Evolutionary conservation across 1,139 yeast genomes (phyloP).

Genomic region (Debaryomyces singareniensis): DNA sequence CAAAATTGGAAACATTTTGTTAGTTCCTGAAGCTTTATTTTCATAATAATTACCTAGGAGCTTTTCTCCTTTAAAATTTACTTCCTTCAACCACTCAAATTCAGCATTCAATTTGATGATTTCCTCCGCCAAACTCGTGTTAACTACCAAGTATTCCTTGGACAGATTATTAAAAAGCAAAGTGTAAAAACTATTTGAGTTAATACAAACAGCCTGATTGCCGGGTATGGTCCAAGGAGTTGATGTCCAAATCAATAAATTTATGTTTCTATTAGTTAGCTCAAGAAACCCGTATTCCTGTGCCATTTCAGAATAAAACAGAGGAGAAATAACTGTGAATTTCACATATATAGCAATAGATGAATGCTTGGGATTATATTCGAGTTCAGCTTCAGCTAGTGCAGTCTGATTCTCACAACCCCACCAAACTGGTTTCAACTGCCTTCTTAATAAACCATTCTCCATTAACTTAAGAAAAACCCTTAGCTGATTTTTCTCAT

Average conservation of each 20-base stretch:
- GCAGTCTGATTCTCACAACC: slow-evolving; percentile 94
- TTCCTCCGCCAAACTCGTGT: slow-evolving; percentile 31
- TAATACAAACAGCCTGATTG: slow-evolving; percentile 76
- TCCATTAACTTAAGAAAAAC: slow-evolving; percentile 64
- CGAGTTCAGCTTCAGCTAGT: slow-evolving; percentile 92
- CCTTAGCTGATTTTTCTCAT: slow-evolving; percentile 67
- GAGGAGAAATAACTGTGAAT: slow-evolving; percentile 43
- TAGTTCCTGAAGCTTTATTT: slow-evolving; percentile 48
- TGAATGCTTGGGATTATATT: slow-evolving; percentile 66
- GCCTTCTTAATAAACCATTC: slow-evolving; percentile 68
- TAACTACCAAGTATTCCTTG: slow-evolving; percentile 45
- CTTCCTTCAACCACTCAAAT: slow-evolving; percentile 19
- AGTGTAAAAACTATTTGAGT: slow-evolving; percentile 54
- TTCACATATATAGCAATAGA: slow-evolving; percentile 69
- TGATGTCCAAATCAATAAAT: slow-evolving; percentile 81
- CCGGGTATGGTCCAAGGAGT: slow-evolving; percentile 97
- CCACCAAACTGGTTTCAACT: slow-evolving; percentile 95
- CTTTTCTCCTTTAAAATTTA: slow-evolving; percentile 33
- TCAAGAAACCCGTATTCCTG: slow-evolving; percentile 2
- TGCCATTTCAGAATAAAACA: slow-evolving; percentile 5
- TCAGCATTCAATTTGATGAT: slow-evolving; percentile 29
- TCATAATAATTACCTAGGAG: slow-evolving; percentile 42
- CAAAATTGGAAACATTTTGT: slow-evolving; percentile 48
- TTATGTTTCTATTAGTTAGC: slow-evolving; percentile 8
- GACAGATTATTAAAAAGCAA: slow-evolving; percentile 27